phyloP scores from a whole-genome alignment of 2,329 filamentous ascomycete species.

The Colletotrichum camelliae region DNA sequence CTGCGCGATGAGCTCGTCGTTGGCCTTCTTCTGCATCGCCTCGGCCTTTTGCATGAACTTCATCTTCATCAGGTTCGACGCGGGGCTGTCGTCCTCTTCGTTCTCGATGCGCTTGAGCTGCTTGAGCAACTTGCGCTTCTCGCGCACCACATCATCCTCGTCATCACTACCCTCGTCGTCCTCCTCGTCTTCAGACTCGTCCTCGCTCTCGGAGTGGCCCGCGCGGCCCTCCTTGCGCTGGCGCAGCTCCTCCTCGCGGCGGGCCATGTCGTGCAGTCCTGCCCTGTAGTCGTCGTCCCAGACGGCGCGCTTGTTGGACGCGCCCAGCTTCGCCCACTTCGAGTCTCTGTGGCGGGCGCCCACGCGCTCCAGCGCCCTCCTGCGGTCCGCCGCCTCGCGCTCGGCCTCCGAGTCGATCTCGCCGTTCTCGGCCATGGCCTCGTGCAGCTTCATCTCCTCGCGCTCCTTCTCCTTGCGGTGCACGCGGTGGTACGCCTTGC shows the following conservation, averaged over 20 bases:
- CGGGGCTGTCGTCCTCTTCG: conserved; percentile 53
- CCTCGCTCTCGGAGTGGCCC: conserved; percentile 47
- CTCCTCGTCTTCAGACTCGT: conserved; percentile 61
- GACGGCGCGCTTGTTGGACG: conserved; percentile 77
- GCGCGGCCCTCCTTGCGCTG: conserved; percentile 77
- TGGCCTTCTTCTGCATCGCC: conserved; percentile 75
- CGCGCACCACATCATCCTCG: conserved; percentile 45
- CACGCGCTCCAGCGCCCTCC: conserved; percentile 83
- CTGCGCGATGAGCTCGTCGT: conserved; percentile 76
- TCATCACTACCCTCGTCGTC: conserved; percentile 63
- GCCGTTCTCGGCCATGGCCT: conserved; percentile 60
- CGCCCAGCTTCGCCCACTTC: conserved; percentile 89
- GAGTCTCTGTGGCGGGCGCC: conserved; percentile 85
- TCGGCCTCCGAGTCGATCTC: conserved; percentile 70
- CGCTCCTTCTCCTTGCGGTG: conserved; percentile 77
- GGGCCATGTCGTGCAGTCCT: conserved; percentile 80
- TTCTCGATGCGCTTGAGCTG: conserved; percentile 51
- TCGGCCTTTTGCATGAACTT: conserved; percentile 96
- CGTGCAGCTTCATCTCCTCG: conserved; percentile 56
- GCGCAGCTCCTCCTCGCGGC: conserved; percentile 81
- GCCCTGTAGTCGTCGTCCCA: conserved; percentile 89
- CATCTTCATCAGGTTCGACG: conserved; percentile 78
- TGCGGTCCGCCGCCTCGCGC: conserved; percentile 70
- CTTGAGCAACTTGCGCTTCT: conserved; percentile 42
- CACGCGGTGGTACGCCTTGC: conserved; percentile 90